Base-by-base conservation (phyloP, 441 rosid genomes). In the Corymbia calophylla region DNA sequence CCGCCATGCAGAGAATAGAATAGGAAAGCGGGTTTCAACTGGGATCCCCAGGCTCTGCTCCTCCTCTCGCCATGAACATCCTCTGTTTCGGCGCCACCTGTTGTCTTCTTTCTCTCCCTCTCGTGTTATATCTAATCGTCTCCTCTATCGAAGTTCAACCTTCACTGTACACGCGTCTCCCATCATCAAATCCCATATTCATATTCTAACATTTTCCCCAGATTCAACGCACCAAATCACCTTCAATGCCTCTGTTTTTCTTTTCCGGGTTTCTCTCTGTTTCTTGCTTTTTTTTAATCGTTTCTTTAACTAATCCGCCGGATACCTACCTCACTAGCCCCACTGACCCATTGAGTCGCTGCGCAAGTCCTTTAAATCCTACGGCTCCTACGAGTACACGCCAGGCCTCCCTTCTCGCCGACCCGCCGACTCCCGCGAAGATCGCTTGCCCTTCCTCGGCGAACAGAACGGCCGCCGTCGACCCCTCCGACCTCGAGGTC, bases 361-460 rank as follows among this genome's bases (percentile, higher is more conserved):
- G 18, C 87, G 54, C 87, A 87, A 87, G 13, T 81, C 91, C 48
- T 90, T 90, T 60, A 89, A 86, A 89, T 86, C 90, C 56, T 82
- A 44, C 55, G 77, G 54, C 73, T 48, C 87, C 58, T n/a, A 44
- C 87, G 39, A 86, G 64, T 3, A 55, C 54, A 31, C 25, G 60
- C 56, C 60, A 47, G 85, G 54, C 53, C 3, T 23, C n/a, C 64
- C 64, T 58, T 58, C 64, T 58, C 64, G 64, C 64, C n/a, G 64
- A 58, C 64, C 64, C 14, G 14, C 64, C 25, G 29, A 49, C 44
- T 68, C 87, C 55, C 87, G 31, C 66, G 90, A 90, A 55, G 91
- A 88, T 23, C 53, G 86, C 39, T 19, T 19, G 81, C 88, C 49
- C 58, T 80, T 85, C 88, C 92, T 64, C 81, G 53, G 87, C 77